Percentiles rank a stretch among this genome's conserved stretches.
These are phyloP conservation scores for Tolypocladium nubicola DNA, from an alignment of 2,329 filamentous ascomycete species.

Conservation along the genomic window DNA sequence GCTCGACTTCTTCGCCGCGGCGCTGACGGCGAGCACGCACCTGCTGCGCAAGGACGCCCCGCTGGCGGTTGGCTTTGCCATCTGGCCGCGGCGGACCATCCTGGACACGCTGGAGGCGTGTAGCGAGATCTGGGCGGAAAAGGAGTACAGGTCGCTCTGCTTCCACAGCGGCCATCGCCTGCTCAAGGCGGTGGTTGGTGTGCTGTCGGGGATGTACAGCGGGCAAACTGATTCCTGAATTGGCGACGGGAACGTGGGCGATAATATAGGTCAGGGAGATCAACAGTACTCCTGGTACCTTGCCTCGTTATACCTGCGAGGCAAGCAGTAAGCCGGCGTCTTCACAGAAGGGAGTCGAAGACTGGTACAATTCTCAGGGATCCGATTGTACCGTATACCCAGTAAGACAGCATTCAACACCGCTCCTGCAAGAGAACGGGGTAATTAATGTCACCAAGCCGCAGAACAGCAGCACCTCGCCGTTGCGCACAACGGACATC, in stretches of 20 bases:
- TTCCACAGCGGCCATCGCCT: slow-evolving; percentile 1
- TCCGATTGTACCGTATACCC: neutral
- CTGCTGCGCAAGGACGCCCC: slow-evolving; percentile 5
- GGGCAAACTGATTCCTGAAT: neutral
- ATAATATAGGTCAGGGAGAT: too few relatives aligned
- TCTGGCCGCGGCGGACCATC: slow-evolving; percentile 5
- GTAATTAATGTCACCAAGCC: too few relatives aligned
- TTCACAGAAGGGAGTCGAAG: neutral
- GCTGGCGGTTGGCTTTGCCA: slow-evolving; percentile 2
- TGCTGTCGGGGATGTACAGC: neutral
- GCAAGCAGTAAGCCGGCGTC: neutral
- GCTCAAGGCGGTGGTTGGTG: neutral
- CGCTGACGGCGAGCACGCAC: slow-evolving; percentile 4
- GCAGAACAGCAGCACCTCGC: neutral
- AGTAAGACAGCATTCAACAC: too few relatives aligned
- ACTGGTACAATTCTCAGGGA: neutral
- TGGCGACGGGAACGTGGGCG: too few relatives aligned
- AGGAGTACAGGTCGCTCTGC: slow-evolving; percentile 2
- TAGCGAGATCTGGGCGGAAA: slow-evolving; percentile 2
- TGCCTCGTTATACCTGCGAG: too few relatives aligned
- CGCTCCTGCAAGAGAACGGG: too few relatives aligned
- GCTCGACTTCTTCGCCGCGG: slow-evolving; percentile 4
- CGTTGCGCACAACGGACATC: neutral
- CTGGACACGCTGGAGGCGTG: slow-evolving; percentile 5
- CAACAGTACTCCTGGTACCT: neutral